Percentiles rank a stretch among this genome's conserved stretches.
Conservation (phyloP, 495 filamentous ascomycete genomes). For the Penicillium odoratum region DNA sequence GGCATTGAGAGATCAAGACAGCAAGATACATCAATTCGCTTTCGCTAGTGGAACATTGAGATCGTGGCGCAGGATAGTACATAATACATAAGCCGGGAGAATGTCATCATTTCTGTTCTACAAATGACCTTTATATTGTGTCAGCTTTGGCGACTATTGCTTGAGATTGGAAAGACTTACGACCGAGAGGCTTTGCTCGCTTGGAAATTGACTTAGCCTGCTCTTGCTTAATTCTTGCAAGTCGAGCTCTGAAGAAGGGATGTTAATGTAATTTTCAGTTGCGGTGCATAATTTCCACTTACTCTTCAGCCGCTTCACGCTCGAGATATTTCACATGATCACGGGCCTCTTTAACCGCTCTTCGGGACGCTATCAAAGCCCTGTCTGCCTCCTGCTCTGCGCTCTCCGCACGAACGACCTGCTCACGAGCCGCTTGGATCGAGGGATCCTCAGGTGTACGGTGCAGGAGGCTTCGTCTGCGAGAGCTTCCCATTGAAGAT, state of each 20-base stretch:
- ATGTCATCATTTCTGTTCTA: not conserved
- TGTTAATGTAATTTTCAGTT: not conserved
- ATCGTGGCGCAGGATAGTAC: not conserved
- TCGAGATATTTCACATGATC: slow-evolving; percentile 64
- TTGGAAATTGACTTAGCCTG: slow-evolving; percentile 63
- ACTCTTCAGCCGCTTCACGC: slow-evolving; percentile 63
- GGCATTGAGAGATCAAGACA: not conserved
- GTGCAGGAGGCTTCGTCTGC: slow-evolving; percentile 46
- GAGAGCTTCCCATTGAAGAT: slow-evolving; percentile 28
- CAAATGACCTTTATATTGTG: not conserved
- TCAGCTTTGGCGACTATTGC: not conserved
- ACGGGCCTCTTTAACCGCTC: slow-evolving; percentile 58
- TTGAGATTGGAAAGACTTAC: slow-evolving; percentile 56
- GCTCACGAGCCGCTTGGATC: slow-evolving; percentile 57
- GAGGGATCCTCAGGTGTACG: slow-evolving; percentile 55
- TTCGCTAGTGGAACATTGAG: not conserved
- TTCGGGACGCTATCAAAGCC: slow-evolving; percentile 55
- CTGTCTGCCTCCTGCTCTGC: slow-evolving; percentile 64
- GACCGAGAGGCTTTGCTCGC: slow-evolving; percentile 63
- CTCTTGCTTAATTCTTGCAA: slow-evolving; percentile 66
- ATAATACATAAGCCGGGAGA: not conserved
- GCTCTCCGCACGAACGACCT: slow-evolving; percentile 56
- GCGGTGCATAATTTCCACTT: slow-evolving; percentile 5
- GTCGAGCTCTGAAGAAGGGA: slow-evolving; percentile 35
- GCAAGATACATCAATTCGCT: not conserved